phyloP scores from a whole-genome alignment of 208 protist genomes.

The Crithidia acanthocephali region DNA sequence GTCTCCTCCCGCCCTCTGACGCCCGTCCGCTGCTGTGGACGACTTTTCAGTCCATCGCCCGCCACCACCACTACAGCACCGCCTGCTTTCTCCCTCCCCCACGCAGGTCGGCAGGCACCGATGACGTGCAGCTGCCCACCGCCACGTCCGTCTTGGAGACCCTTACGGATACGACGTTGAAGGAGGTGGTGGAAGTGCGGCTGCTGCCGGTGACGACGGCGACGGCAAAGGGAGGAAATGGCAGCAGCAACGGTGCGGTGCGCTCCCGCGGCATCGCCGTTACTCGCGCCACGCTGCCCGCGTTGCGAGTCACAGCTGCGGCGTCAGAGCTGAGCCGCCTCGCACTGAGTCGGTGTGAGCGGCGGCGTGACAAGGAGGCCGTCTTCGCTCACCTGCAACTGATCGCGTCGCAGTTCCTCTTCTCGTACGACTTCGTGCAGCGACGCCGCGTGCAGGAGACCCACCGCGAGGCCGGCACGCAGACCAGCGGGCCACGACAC shows the following conservation, averaged over 20 bases:
- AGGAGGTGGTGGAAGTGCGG: constrained; percentile 38
- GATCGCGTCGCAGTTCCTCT: constrained; percentile 43
- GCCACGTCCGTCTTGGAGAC: constrained; percentile 13
- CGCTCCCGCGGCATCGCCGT: constrained; percentile 20
- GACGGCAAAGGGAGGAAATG: too few relatives aligned
- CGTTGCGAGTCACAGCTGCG: constrained; percentile 8
- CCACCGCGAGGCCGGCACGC: constrained; percentile 37
- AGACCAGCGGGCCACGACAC: constrained; percentile 37
- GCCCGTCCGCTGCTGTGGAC: constrained; percentile 43
- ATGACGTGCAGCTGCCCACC: not conserved
- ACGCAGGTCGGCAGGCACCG: not conserved
- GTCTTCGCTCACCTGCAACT: constrained; percentile 46
- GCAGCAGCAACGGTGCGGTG: too few relatives aligned
- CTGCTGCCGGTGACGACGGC: not conserved
- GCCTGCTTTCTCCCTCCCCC: constrained; percentile 14
- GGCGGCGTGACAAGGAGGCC: constrained; percentile 44
- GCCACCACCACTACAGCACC: constrained; percentile 38
- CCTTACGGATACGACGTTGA: constrained; percentile 22
- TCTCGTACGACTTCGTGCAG: constrained; percentile 37
- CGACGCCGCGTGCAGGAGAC: constrained; percentile 4
- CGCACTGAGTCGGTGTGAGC: constrained; percentile 42
- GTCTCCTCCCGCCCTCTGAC: constrained; percentile 49
- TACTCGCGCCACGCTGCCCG: constrained; percentile 5
- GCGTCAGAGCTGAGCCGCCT: constrained; percentile 26
- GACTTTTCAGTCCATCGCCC: constrained; percentile 43